Conservation (phyloP, 2,329 filamentous ascomycete genomes). For the Colletotrichum coccodes region DNA sequence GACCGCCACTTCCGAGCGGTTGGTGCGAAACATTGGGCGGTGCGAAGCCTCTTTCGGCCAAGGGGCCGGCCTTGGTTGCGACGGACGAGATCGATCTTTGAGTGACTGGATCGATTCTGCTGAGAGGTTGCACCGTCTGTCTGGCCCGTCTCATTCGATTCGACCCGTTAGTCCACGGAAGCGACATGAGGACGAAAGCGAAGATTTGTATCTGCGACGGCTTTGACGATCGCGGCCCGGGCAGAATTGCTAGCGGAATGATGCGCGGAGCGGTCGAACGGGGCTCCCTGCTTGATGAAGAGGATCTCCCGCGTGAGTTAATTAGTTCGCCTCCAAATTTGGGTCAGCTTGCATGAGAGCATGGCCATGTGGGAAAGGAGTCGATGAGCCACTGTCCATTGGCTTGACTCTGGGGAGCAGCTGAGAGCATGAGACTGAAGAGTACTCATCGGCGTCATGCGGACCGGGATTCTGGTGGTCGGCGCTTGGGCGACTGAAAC, state of each 20-base stretch:
- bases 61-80: neutral
- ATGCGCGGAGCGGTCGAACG: neutral
- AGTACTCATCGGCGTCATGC: constrained; percentile 1
- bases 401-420: neutral
- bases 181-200: constrained; percentile 22
- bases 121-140: neutral
- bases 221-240: constrained; percentile 24
- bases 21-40: neutral
- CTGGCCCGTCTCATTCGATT: neutral
- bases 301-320: constrained; percentile 11
- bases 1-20: constrained; percentile 8
- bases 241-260: constrained; percentile 19
- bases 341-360: constrained; percentile 1
- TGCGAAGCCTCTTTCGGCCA: constrained; percentile 1
- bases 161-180: constrained; percentile 9
- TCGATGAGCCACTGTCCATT: neutral
- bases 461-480: neutral
- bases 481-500: neutral
- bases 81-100: neutral
- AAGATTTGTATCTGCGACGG: constrained; percentile 27
- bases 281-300: neutral
- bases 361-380: neutral
- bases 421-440: constrained; percentile 11
- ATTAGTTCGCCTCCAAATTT: neutral
- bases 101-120: neutral